Evolutionary conservation across 805 yeast species (phyloP), one percentile per base, ranked within the genome.

Genomic region (Cyberlindnera xylosilytica): DNA sequence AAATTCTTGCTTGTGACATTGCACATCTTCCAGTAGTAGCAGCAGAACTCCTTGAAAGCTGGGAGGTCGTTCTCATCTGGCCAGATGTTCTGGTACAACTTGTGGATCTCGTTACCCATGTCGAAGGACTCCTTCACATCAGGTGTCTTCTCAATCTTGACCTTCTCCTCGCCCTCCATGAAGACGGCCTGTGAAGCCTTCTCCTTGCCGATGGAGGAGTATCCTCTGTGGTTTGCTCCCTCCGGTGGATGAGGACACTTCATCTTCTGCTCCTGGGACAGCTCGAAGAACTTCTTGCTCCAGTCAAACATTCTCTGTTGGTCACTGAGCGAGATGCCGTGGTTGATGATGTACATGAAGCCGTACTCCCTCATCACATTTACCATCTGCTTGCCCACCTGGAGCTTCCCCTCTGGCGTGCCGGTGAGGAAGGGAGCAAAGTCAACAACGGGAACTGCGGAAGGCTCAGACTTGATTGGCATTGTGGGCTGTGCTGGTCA

Each of bases 91-190:
- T 39, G 46, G 26, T 37, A 57, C 24, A 37, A 20, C 15, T 27
- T 28, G 15, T 37, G 34, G 17, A 20, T 16, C 44, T 47, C 48
- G 36, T 54, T 58, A 5, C 60, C 60, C 6, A 38, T 34, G 34
- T 58, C 62, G 45, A 53, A 58, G 4, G 60, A 55, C 41, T 58
- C 62, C 38, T 58, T 56, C 9, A 58, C 53, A 44, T 58, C 62
- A 1, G 62, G 62, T n/a, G 38, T 35, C 30, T 46, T 39, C 12
- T 43, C 42, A 17, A 54, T 38, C 30, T 46, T 37, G 4, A 38
- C 41, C 12, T 53, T 34, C 26, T 51, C 54, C 12, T 45, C 45
- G 17, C 42, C 41, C 23, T 49, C 53, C 34, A 37, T 28, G 40
- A 53, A 55, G 1, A 58, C 58, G 53, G 57, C 51, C 44, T 58